Conservation (phyloP, 179 eudicot genomes). For the Vitellaria paradoxa region DNA sequence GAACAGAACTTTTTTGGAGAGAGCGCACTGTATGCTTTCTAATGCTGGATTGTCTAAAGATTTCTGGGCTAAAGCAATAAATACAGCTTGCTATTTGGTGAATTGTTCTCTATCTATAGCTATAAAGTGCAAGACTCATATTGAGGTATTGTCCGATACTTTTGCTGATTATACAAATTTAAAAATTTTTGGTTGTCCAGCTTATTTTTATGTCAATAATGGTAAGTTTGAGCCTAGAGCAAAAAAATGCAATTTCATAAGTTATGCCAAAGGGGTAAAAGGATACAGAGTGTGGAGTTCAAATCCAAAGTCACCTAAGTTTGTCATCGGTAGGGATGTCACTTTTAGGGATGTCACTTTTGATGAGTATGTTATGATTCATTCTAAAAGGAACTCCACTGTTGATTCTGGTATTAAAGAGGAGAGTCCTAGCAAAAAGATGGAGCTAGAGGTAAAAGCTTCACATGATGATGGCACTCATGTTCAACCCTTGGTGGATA, state of each 20-base stretch:
- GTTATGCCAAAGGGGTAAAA: neutral
- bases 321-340: neutral
- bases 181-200: neutral
- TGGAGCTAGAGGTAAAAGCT: no score
- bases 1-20: neutral
- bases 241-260: neutral
- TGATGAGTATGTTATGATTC: neutral
- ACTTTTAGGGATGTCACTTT: no score
- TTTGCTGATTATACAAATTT: neutral
- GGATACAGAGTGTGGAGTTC: neutral
- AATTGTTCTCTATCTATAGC: neutral
- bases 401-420: no score
- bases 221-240: neutral
- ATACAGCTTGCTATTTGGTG: no score
- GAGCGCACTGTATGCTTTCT: neutral
- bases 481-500: no score
- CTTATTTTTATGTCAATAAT: no score
- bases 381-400: no score
- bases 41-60: neutral
- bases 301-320: no score
- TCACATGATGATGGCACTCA: no score
- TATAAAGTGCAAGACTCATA: neutral
- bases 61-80: neutral
- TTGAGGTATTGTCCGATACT: neutral
- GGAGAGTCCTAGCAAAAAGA: neutral